These are phyloP conservation scores for Picea sitchensis DNA, from an alignment of 75 land plant species.

Conservation along the genomic window DNA sequence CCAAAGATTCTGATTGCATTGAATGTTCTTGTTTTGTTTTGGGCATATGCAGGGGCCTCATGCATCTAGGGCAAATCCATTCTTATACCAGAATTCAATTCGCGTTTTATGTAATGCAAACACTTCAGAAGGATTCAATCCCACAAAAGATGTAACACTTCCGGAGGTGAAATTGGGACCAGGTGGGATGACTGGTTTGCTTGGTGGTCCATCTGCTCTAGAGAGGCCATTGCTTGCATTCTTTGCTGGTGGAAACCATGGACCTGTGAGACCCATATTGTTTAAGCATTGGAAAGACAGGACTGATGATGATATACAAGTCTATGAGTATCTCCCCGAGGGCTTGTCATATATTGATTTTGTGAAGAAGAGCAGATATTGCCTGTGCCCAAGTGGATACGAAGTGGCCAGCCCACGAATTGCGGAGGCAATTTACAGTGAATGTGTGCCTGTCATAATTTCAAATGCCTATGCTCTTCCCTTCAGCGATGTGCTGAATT, in stretches of 20 bases:
- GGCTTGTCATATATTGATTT: constrained; percentile 20
- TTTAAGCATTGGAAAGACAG: constrained; percentile 35
- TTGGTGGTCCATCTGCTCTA: constrained; percentile 31
- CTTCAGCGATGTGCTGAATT: constrained; percentile 39
- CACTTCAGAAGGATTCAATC: constrained; percentile 59
- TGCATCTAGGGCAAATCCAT: constrained; percentile 21
- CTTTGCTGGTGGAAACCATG: constrained; percentile 45
- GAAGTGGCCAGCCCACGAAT: constrained; percentile 49
- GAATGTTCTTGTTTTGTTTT: not conserved
- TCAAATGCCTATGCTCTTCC: constrained; percentile 39
- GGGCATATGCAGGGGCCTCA: constrained; percentile 38
- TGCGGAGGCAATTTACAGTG: constrained; percentile 46
- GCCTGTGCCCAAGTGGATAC: constrained; percentile 46
- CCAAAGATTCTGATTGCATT: too few relatives aligned
- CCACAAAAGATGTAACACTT: constrained; percentile 48
- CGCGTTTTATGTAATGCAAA: constrained; percentile 64
- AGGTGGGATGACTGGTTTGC: constrained; percentile 18
- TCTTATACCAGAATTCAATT: constrained; percentile 31
- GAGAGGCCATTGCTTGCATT: constrained; percentile 36
- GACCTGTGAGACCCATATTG: constrained; percentile 38
- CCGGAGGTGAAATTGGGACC: constrained; percentile 48
- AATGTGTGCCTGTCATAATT: constrained; percentile 44
- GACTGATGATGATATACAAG: constrained; percentile 28
- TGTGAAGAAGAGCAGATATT: constrained; percentile 41
- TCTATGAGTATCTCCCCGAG: constrained; percentile 25